Percentiles rank a stretch among this genome's conserved stretches.
These are phyloP conservation scores for Ogataea hybrid DNA, from an alignment of 1,139 yeast genomes.

Conservation along the genomic window DNA sequence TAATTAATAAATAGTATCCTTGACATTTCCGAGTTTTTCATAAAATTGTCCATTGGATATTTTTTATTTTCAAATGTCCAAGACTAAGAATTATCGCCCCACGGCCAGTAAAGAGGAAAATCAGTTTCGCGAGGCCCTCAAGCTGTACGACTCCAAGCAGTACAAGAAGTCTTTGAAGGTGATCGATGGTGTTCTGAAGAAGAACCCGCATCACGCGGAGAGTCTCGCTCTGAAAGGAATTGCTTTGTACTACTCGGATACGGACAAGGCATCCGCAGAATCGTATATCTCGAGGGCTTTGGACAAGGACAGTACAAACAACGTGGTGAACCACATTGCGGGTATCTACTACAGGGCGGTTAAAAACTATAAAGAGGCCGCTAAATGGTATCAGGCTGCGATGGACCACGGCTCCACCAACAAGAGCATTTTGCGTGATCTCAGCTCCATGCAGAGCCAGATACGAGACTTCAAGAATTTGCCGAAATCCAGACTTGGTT, in stretches of 20 bases:
- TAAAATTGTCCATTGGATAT: too few relatives aligned
- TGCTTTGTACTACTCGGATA: slow-evolving; percentile 44
- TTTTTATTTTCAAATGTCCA: slow-evolving; percentile 1
- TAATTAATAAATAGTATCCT: not conserved
- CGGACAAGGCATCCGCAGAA: slow-evolving; percentile 64
- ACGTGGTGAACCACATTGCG: slow-evolving; percentile 78
- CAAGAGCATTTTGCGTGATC: slow-evolving; percentile 75
- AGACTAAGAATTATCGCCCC: slow-evolving; percentile 8
- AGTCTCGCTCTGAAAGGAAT: slow-evolving; percentile 86
- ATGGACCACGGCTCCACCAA: slow-evolving; percentile 78
- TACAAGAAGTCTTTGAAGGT: slow-evolving; percentile 82
- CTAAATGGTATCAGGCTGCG: slow-evolving; percentile 77
- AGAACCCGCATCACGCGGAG: slow-evolving; percentile 74
- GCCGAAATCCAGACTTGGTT: slow-evolving; percentile 60
- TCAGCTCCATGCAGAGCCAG: slow-evolving; percentile 78
- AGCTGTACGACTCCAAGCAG: slow-evolving; percentile 78
- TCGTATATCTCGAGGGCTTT: slow-evolving; percentile 60
- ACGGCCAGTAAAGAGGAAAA: slow-evolving; percentile 54
- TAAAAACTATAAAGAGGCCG: slow-evolving; percentile 73
- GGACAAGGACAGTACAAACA: slow-evolving; percentile 51
- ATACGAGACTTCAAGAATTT: slow-evolving; percentile 68
- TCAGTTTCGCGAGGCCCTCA: slow-evolving; percentile 77
- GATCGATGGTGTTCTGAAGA: slow-evolving; percentile 75
- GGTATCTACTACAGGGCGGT: slow-evolving; percentile 79
- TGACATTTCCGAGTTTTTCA: too few relatives aligned